A percentile compares a stretch with the other conserved stretches of the same genome.
These are phyloP conservation scores for Paramecium tetraurelia DNA, from an alignment of 73 alveolate genomes.

Conservation along the genomic window DNA sequence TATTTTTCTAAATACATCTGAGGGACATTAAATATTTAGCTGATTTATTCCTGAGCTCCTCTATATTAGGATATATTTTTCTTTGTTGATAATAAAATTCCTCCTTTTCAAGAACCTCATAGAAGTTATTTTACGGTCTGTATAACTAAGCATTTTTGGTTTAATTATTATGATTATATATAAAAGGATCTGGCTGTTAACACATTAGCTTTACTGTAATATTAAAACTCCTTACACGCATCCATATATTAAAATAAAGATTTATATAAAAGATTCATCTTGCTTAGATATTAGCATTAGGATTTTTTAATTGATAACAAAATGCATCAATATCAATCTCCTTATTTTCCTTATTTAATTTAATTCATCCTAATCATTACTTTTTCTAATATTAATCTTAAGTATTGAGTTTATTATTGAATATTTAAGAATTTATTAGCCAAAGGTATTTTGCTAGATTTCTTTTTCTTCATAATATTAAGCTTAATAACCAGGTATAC, in stretches of 20 bases:
- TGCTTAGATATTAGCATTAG: neutral
- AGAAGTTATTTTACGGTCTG: neutral
- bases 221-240: neutral
- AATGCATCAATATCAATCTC: neutral
- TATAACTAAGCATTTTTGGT: no score
- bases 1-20: slow-evolving; percentile 7
- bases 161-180: no score
- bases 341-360: neutral
- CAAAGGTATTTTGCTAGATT: neutral
- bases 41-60: neutral
- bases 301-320: neutral
- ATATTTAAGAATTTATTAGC: neutral
- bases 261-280: neutral
- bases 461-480: neutral
- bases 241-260: neutral
- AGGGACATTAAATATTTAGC: neutral
- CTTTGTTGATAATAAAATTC: neutral
- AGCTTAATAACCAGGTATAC: neutral
- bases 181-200: no score
- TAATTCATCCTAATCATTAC: neutral
- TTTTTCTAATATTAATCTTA: neutral
- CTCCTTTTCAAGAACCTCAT: neutral
- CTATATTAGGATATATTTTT: neutral
- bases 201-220: no score
- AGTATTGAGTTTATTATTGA: neutral